A percentile compares a stretch with the other conserved stretches of the same genome.
phyloP scores from a whole-genome alignment of 2,329 filamentous ascomycete genomes.

The Plenodomus lindquistii region DNA sequence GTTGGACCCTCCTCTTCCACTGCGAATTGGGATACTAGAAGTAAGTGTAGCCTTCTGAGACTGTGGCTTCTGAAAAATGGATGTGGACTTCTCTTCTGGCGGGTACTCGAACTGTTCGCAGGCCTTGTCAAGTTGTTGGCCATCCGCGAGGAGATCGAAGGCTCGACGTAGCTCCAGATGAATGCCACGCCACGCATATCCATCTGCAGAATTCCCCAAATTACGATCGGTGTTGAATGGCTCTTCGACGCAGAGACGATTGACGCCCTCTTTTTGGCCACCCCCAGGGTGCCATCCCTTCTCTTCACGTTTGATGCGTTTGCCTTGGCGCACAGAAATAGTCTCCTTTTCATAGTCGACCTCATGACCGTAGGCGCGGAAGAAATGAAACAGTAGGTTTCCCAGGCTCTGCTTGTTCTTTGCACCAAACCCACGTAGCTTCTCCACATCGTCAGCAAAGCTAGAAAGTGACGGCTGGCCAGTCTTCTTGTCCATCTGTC shows the following conservation, averaged over 20 bases:
- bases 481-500: conserved; percentile 63
- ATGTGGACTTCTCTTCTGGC: conserved; percentile 68
- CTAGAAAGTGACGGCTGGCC: conserved; percentile 65
- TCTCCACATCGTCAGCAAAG: conserved; percentile 85
- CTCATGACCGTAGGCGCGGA: conserved; percentile 91
- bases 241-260: conserved; percentile 91
- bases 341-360: conserved; percentile 85
- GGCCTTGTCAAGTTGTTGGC: conserved; percentile 75
- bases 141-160: conserved; percentile 76
- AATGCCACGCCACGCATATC: conserved; percentile 88
- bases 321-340: conserved; percentile 82
- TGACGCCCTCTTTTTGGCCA: conserved; percentile 56
- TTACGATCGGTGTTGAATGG: conserved; percentile 91
- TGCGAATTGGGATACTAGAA: conserved; percentile 53
- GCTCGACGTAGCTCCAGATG: conserved; percentile 88
- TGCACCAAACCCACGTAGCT: conserved; percentile 72
- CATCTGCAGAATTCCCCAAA: conserved; percentile 93
- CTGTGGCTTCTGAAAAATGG: conserved; percentile 56
- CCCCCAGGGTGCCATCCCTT: conserved; percentile 80
- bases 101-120: conserved; percentile 90
- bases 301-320: conserved; percentile 75
- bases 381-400: conserved; percentile 91
- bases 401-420: conserved; percentile 83
- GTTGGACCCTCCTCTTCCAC: conserved; percentile 49
- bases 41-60: conserved; percentile 61